Percentiles rank a stretch among this genome's conserved stretches.
Evolutionary conservation across 2,329 filamentous ascomycete genomes (phyloP).

Genomic region (Phialemoniopsis sp.): DNA sequence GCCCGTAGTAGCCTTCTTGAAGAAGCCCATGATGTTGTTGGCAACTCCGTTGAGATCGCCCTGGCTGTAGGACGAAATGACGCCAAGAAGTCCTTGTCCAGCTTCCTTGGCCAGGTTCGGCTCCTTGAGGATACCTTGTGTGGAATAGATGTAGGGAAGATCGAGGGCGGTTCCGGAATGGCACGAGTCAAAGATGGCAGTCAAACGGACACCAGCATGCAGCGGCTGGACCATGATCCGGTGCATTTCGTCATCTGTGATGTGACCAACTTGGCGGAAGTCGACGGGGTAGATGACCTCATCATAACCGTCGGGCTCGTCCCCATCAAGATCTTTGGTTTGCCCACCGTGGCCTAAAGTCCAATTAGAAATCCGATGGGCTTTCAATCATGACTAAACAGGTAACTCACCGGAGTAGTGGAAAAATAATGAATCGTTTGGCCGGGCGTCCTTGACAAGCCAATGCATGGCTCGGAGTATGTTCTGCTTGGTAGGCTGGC

Average conservation of each 20-base stretch:
- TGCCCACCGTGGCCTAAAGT: constrained; percentile 71
- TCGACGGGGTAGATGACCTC: constrained; percentile 84
- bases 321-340: constrained; percentile 72
- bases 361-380: constrained; percentile 2
- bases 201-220: constrained; percentile 52
- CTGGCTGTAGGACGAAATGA: constrained; percentile 53
- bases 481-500: constrained; percentile 92
- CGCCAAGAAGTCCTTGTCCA: constrained; percentile 58
- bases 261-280: constrained; percentile 74
- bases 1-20: constrained; percentile 84
- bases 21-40: constrained; percentile 73
- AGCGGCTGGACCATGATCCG: constrained; percentile 62
- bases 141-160: constrained; percentile 65
- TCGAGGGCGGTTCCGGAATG: constrained; percentile 65
- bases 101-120: constrained; percentile 66
- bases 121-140: constrained; percentile 64
- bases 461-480: constrained; percentile 96
- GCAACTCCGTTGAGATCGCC: constrained; percentile 83
- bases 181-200: constrained; percentile 62
- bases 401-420: constrained; percentile 77
- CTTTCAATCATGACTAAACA: not conserved
- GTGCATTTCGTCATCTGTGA: constrained; percentile 82
- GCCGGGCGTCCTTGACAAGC: constrained; percentile 88
- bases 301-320: constrained; percentile 78
- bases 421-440: constrained; percentile 95